Evolutionary conservation across 148 eudicot species (phyloP).

Genomic region (Chenopodium suecicum): DNA sequence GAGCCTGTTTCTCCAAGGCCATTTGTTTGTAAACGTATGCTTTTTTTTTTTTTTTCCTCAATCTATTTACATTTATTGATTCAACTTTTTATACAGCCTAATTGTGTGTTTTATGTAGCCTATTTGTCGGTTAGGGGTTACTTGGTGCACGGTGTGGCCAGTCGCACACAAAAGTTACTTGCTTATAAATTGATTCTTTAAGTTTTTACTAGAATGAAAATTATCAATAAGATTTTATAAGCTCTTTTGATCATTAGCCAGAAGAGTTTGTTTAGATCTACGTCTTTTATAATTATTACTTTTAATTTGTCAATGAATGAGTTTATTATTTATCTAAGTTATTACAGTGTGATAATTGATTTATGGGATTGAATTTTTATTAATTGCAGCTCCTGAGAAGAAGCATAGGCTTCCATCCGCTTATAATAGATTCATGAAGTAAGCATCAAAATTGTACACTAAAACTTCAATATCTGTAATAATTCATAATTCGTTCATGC

Average conservation of each 20-base stretch:
- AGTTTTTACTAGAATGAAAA: too few relatives aligned
- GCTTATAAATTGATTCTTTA: too few relatives aligned
- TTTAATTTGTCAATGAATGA: background rate
- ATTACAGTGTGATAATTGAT: background rate
- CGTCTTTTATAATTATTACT: too few relatives aligned
- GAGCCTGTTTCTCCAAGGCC: slow-evolving; percentile 72
- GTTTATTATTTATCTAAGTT: background rate
- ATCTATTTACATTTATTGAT: too few relatives aligned
- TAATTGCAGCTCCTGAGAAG: slow-evolving; percentile 89
- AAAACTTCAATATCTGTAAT: background rate
- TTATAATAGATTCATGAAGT: slow-evolving; percentile 98
- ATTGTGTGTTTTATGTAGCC: too few relatives aligned
- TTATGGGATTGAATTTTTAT: background rate
- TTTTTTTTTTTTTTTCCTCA: too few relatives aligned
- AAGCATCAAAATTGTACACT: background rate
- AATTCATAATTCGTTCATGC: background rate
- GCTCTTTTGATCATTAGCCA: too few relatives aligned
- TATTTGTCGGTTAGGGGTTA: too few relatives aligned
- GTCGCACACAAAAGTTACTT: too few relatives aligned
- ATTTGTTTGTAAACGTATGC: slow-evolving; percentile 80
- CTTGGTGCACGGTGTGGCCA: too few relatives aligned
- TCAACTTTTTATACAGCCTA: too few relatives aligned
- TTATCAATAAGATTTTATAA: background rate
- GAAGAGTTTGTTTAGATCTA: too few relatives aligned
- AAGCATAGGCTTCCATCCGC: slow-evolving; percentile 98